Base-by-base conservation (phyloP, 345 rosid species). In the Eucalyptus curtisii region DNA sequence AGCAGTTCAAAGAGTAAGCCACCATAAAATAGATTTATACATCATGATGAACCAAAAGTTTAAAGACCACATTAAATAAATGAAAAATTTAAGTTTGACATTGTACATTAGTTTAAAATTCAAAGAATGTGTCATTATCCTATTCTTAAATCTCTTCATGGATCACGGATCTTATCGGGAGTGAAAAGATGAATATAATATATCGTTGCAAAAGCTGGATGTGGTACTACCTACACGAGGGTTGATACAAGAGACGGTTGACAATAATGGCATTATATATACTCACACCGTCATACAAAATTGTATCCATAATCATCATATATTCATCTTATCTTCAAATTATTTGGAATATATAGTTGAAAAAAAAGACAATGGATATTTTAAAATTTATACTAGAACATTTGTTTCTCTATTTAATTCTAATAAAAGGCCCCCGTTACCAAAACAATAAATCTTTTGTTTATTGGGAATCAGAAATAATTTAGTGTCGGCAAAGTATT, bases 71-170 rank as follows among this genome's bases (percentile, higher is more conserved):
- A 0, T 24, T 24, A 22, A 24, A 22, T 0, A 55, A 20, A 52
- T 52, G 5, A 52, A 52, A 52, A 52, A 8, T 52, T 20, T 5
- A 52, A 1, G 5, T 52, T 52, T 52, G 25, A 55, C 30, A 55
- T 55, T 55, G 11, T 30, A 55, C 13, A 1, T 10, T 55, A 55
- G 4, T 55, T 24, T 13, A 24, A 55, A 55, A 55, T 55, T 55
- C 1, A 52, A 0, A 20, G 1, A 0, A 52, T 0, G 13, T 24
- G 30, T 24, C 2, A 55, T 4, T 24, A 2, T 55, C 30, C 1
- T 22, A 55, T 55, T 55, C 61, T 55, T 55, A 24, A 22, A 55
- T 9, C 61, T 55, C 30, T 30, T 61, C 17, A 5, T 61, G 17
- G 68, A 61, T 61, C 33, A 12, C 8, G 3, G 3, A 13, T 61